Base-by-base conservation (phyloP, 2,329 filamentous ascomycete genomes). In the Penicillium verrucosum region DNA sequence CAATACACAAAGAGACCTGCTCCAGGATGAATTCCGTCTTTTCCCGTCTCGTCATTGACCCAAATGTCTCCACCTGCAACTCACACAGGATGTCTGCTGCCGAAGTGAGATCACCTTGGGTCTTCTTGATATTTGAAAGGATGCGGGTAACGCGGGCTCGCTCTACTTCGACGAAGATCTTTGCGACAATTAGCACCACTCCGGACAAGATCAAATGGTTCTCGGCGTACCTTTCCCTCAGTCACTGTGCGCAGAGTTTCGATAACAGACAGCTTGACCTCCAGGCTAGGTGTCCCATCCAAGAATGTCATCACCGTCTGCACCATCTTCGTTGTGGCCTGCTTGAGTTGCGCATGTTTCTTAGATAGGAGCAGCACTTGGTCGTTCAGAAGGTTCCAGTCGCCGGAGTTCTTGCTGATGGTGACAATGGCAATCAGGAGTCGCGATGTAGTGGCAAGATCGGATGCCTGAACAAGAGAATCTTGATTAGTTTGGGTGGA, bases 321-420 rank as follows among this genome's bases (percentile, higher is more conserved):
- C 59, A 99, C 92, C 94, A 99, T 99, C 81, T 93, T 94, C 68
- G 94, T 97, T 70, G 92, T 94, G 71, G 94, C 94, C 78, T 97
- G 94, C 79, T 99, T 99, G 73, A 99, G 92, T 81, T 99, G 94
- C 69, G 92, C 90, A 89, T 99, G 94, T 82, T 99, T 99, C 87
- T 99, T 99, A 64, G 94, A 97, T 56, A 99, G 83, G 63, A 97
- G 83, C 68, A 96, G 83, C 61, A 96, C 90, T 79, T 99, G 94
- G 79, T 99, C 94, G 74, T 96, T 97, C 78, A 99, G 84, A 70
- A 97, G 80, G 75, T 86, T 87, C 94, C 94, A 99, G 75, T 99
- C 92, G 65, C 88, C 88, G 21, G 89, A 87, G 75, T 96, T 83
- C 78, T 97, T 97, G 81, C 91, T 93, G 81, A 97, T 86, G 72